Base-by-base conservation (phyloP, 2,329 filamentous ascomycete genomes). In the Alternaria triticina region DNA sequence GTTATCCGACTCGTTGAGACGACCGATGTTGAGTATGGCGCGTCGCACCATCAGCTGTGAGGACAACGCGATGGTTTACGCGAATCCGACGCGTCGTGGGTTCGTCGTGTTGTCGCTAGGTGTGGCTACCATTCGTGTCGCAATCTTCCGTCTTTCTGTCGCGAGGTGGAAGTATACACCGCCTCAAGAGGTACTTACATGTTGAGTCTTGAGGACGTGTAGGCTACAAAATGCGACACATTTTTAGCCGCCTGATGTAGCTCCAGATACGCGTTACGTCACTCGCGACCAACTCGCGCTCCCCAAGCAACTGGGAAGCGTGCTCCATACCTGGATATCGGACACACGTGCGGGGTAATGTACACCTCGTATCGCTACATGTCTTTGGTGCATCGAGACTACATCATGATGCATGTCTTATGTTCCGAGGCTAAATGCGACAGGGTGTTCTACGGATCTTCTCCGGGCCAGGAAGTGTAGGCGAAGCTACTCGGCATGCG, bases 351-450 rank as follows among this genome's bases (percentile, higher is more conserved):
- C 30, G 51, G 51, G 51, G 44, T 46, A 22, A 3, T 25, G 15
- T 15, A 28, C 17, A 28, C 20, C 25, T 50, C 28, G 33, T 25
- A 23, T 44, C 40, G n/a, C 11, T 44, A 40, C 3, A 20, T 25
- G 5, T 11, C 13, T 15, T 15, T 13, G 11, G 6, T 57, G 30
- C 45, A 33, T 15, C 13, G 23, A 46, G 13, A 36, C 33, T 9
- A 12, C 33, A 45, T 36, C 20, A 33, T n/a, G 36, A 51, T 33
- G 46, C 45, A 33, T 22, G 0, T 30, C 9, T 22, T 23, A 51
- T 57, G 23, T 46, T 43, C 59, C 59, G 59, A 61, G 59, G 59
- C 59, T 57, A 57, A 57, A 61, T 61, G 51, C 59, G 51, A 61
- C 46, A 57, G 45, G 25, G 33, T 61, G 36, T 61, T 46, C 36